These are phyloP conservation scores for Aspergillus ibericus DNA, from an alignment of 2,329 filamentous ascomycete species.

Conservation along the genomic window DNA sequence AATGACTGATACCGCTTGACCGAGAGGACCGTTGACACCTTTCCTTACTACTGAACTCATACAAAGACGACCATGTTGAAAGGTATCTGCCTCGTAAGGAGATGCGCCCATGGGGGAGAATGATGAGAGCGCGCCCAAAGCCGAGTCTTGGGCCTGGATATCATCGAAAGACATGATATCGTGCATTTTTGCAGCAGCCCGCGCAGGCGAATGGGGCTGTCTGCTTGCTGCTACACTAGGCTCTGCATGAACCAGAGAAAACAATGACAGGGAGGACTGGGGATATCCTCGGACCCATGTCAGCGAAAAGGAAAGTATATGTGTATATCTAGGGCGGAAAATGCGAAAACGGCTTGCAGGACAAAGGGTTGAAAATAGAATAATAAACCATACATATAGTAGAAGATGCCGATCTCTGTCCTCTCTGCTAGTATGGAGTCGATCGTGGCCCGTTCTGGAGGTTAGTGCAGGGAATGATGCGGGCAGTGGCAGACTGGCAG, in stretches of 20 bases:
- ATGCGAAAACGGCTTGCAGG: neutral
- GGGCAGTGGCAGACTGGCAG: neutral
- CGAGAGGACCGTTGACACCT: slow-evolving; percentile 2
- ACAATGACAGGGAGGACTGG: neutral
- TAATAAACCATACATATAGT: neutral
- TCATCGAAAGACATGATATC: neutral
- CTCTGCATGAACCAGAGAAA: neutral
- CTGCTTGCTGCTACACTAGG: neutral
- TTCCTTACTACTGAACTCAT: slow-evolving; percentile 1
- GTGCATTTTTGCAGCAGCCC: slow-evolving; percentile 3
- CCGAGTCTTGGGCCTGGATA: neutral
- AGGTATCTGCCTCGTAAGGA: neutral
- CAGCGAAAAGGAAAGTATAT: neutral
- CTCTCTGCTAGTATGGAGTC: too few relatives aligned
- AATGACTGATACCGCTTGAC: slow-evolving; percentile 18
- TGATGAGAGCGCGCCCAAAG: neutral
- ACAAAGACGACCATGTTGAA: neutral
- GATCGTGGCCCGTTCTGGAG: neutral
- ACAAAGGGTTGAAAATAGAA: neutral
- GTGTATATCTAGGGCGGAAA: neutral
- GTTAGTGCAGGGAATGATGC: neutral
- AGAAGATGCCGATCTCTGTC: neutral
- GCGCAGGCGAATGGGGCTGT: slow-evolving; percentile 6
- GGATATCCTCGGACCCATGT: neutral
- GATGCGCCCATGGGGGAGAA: neutral